Conservation (phyloP, 441 rosid species). For the Pelargonium cotyledonis region DNA sequence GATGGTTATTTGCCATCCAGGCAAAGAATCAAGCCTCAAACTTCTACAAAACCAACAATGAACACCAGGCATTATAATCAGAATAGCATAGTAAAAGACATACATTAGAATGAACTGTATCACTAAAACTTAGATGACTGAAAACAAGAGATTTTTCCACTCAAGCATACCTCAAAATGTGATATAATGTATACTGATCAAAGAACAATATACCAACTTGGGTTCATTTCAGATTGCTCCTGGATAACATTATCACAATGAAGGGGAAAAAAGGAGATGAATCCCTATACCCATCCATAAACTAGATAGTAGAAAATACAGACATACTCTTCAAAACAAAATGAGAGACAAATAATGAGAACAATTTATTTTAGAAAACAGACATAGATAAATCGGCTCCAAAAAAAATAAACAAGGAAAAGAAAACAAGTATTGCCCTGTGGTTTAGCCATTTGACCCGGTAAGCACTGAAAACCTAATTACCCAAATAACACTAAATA, state of each 20-base stretch:
- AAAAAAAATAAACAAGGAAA: neutral
- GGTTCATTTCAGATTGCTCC: neutral
- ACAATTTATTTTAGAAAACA: neutral
- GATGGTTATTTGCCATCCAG: conserved; percentile 70
- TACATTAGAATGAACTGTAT: neutral
- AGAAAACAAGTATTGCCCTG: neutral
- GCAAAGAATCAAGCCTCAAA: conserved; percentile 25
- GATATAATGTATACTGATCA: neutral
- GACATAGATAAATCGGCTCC: neutral
- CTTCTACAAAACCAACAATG: conserved; percentile 26
- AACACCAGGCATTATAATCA: conserved; percentile 12
- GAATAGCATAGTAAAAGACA: conserved; percentile 1
- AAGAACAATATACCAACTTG: neutral
- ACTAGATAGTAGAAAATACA: neutral
- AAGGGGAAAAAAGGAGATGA: neutral
- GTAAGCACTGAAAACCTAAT: neutral
- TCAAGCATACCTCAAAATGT: neutral
- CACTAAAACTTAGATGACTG: conserved; percentile 8
- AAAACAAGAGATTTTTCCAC: conserved; percentile 8
- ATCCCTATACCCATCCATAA: neutral
- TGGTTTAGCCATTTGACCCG: neutral
- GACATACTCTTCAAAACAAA: neutral
- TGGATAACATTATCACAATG: no score
- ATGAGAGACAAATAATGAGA: neutral
- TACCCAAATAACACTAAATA: no score